phyloP scores from a whole-genome alignment of 352 stramenopile genomes.

The Peronosclerospora sorghi region DNA sequence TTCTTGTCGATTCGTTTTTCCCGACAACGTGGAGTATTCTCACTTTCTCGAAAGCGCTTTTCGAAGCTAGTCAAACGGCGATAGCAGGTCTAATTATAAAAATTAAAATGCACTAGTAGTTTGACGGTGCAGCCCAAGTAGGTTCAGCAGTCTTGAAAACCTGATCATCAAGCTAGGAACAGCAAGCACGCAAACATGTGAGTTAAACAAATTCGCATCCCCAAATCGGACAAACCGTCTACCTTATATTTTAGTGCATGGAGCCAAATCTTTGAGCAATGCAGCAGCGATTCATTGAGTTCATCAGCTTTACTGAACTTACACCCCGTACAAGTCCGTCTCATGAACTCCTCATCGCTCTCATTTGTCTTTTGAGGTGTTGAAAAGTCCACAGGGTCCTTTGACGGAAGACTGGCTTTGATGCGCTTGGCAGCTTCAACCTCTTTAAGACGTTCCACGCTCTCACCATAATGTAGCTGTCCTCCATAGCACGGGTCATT shows the following conservation, averaged over 20 bases:
- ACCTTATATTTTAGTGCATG: conserved; percentile 84
- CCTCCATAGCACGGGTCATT: conserved; percentile 97
- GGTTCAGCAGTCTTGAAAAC: conserved; percentile 50
- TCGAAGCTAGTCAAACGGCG: conserved; percentile 5
- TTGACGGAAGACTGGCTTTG: conserved; percentile 24
- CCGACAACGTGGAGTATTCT: conserved; percentile 59
- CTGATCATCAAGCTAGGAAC: conserved; percentile 50
- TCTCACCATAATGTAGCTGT: conserved; percentile 86
- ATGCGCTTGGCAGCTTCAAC: conserved; percentile 34
- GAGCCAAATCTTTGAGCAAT: conserved; percentile 82
- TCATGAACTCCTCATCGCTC: conserved; percentile 62
- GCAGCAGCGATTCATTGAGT: conserved; percentile 77
- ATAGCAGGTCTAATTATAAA: neutral
- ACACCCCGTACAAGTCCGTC: conserved; percentile 72
- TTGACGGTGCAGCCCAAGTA: conserved; percentile 38
- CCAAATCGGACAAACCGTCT: neutral
- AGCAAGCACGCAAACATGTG: neutral
- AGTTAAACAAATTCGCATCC: too few relatives aligned
- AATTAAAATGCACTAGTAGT: conserved; percentile 23
- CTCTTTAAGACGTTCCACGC: conserved; percentile 23
- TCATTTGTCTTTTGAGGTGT: conserved; percentile 43
- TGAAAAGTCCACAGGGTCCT: conserved; percentile 41
- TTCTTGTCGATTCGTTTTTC: conserved; percentile 62
- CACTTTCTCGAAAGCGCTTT: conserved; percentile 63
- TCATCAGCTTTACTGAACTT: conserved; percentile 45